Evolutionary conservation across 768 basidiomycete species (phyloP), one percentile per base, ranked within the genome.

Genomic region (Tephrocybe sp.): DNA sequence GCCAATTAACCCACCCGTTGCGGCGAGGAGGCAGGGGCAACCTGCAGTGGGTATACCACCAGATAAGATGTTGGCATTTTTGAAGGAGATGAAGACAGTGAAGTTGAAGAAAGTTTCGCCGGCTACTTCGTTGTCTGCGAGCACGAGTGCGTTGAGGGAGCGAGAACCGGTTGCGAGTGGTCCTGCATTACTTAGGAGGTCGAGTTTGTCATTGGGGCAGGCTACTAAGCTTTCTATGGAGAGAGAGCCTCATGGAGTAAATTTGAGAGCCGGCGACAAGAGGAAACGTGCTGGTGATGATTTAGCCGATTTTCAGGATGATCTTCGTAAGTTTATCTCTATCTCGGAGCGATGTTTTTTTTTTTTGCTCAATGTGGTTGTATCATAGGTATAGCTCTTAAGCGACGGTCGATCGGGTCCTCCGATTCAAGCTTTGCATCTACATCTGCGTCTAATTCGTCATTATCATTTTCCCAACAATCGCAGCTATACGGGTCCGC

Each of bases 61-160:
- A 2, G 89, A 91, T 53, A 87, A 91, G 63, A 89, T 92, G 86
- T 86, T 85, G 0, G 87, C 84, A 1, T 92, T 92, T 59, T 65
- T 92, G 54, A 83, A 69, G 5, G 89, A 92, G 64, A 83, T 92
- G 76, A 91, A 89, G 72, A 85, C 79, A 1, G 86, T 83, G 21
- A 73, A 84, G 40, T 59, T 92, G 43, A 77, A 79, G 53, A 88
- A 79, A 63, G 80, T 86, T 0, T 65, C 66, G 26, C 62, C 65
- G 13, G 60, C 58, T 30, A 24, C 48, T 9, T 21, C 37, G 18
- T 48, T 28, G 7, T 36, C 46, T 21, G 11, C 38, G 2, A 35
- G 25, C 18, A 26, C 11, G n/a, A 16, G 13, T 32, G 63, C 65
- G n/a, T 12, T 6, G 28, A 6, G 35, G 7, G 37, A 47, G 18